Evolutionary conservation across 768 basidiomycete species (phyloP).

Genomic region (Hysterangium stoloniferum): DNA sequence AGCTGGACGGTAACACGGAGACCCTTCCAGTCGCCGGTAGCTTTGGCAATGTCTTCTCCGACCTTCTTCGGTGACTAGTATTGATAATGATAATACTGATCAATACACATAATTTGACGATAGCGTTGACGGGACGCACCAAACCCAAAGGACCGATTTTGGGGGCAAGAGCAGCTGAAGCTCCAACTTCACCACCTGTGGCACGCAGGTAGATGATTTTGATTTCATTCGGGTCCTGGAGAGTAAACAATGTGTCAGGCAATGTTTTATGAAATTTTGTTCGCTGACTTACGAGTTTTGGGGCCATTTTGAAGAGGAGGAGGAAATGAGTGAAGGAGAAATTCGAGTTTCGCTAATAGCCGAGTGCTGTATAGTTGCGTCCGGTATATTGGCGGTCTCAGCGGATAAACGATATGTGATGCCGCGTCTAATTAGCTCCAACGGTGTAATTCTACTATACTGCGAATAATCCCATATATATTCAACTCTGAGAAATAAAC

Average conservation of each 20-base stretch:
- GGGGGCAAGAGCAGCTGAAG: slow-evolving; percentile 95
- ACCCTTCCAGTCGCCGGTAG: slow-evolving; percentile 97
- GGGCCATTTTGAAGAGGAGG: slow-evolving; percentile 50
- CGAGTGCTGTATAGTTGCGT: too few relatives aligned
- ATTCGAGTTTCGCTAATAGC: too few relatives aligned
- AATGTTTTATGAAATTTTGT: background rate
- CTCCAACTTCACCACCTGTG: slow-evolving; percentile 98
- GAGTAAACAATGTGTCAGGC: slow-evolving; percentile 11
- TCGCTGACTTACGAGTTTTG: slow-evolving; percentile 68
- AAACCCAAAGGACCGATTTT: slow-evolving; percentile 99
- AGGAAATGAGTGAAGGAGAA: too few relatives aligned
- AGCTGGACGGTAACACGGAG: slow-evolving; percentile 98
- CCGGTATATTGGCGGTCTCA: too few relatives aligned
- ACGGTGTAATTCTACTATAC: too few relatives aligned
- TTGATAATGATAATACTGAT: background rate
- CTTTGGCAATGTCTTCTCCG: slow-evolving; percentile 99
- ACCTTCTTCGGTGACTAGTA: slow-evolving; percentile 97
- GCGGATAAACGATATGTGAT: too few relatives aligned
- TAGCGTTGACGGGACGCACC: slow-evolving; percentile 43
- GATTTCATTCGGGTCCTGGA: slow-evolving; percentile 90
- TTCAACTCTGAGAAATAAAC: too few relatives aligned
- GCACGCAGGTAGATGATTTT: slow-evolving; percentile 99
- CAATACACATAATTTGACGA: background rate
- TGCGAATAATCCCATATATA: too few relatives aligned
- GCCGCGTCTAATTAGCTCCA: too few relatives aligned